Evolutionary conservation across 495 filamentous ascomycete species (phyloP).

Genomic region (Hypoxylon rickii): DNA sequence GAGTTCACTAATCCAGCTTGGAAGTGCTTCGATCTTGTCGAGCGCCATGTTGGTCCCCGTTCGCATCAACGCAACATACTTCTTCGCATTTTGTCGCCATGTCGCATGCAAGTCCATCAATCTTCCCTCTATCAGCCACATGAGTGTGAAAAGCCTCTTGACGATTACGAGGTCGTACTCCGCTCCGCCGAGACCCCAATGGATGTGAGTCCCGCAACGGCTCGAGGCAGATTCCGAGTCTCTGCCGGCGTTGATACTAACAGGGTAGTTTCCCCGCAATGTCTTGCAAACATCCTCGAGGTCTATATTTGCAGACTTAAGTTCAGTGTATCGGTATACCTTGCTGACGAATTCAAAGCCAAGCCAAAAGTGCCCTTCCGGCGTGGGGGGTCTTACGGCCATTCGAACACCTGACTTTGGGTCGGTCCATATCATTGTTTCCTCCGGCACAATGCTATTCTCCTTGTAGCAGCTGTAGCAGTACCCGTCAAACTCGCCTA

Average conservation of each 20-base stretch:
- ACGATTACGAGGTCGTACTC: slow-evolving; percentile 10
- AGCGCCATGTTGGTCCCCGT: slow-evolving; percentile 23
- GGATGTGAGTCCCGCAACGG: slow-evolving; percentile 20
- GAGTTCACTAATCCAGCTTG: slow-evolving; percentile 11
- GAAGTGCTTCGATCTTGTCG: slow-evolving; percentile 1
- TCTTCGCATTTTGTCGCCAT: slow-evolving; percentile 14
- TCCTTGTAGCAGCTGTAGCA: slow-evolving; percentile 18
- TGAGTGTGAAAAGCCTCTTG: slow-evolving; percentile 18
- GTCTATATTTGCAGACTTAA: slow-evolving; percentile 10
- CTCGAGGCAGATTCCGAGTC: slow-evolving; percentile 14
- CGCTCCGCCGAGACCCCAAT: slow-evolving; percentile 21
- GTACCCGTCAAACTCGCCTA: slow-evolving; percentile 18
- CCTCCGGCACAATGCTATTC: slow-evolving; percentile 24
- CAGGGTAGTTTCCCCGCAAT: slow-evolving; percentile 12
- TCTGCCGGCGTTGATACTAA: slow-evolving; percentile 22
- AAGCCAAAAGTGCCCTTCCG: slow-evolving; percentile 21
- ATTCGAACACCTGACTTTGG: slow-evolving; percentile 13
- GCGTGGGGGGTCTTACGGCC: slow-evolving; percentile 20
- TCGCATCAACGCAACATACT: slow-evolving; percentile 23
- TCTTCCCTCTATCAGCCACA: slow-evolving; percentile 24
- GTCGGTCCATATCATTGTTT: slow-evolving; percentile 30
- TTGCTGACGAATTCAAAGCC: slow-evolving; percentile 28
- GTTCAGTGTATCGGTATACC: slow-evolving; percentile 10
- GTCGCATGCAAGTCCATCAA: slow-evolving; percentile 25
- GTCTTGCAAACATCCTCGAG: slow-evolving; percentile 9